Base-by-base conservation (phyloP, 2,329 filamentous ascomycete species). In the Aphanoascus verrucosus region DNA sequence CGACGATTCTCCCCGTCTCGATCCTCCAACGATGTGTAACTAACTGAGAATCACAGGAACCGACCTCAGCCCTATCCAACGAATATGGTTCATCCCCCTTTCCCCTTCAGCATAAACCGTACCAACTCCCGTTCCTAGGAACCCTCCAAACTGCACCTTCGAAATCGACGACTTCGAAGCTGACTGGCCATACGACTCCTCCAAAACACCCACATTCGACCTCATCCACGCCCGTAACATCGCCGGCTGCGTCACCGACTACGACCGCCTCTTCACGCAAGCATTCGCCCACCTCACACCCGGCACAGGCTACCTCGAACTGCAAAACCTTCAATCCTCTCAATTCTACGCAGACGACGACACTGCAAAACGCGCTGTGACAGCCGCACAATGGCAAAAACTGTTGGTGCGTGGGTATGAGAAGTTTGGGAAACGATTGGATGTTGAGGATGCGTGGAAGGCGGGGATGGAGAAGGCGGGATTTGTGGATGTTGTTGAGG, bases 391-490 rank as follows among this genome's bases (percentile, higher is more conserved):
- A n/a, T 69, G 65, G 63, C 59, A 62, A 45, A 49, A 62, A 14
- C 57, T 61, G 43, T 49, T 71, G n/a, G 60, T 62, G 34, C 53
- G 59, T 31, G 63, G 66, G 2, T 66, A 65, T 53, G 54, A 44
- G 35, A 58, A 61, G 53, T 67, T 69, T 55, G 69, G 69, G 11
- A 69, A 67, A 55, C 59, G 54, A 1, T 59, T 72, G 55, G 62
- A 66, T 53, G 56, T 72, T 19, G 71, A 68, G 37, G 32, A 64
- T 32, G 53, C 47, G 7, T 47, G 69, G 50, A 37, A 45, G 11
- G 55, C 55, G 14, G 3, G 7, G 23, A 28, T 28, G 23, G 23
- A 28, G 7, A 3, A 7, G 3, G 23, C 23, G 3, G 23, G 23
- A 7, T 28, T 28, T 28, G 23, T 28, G 23, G 23, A 28, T 28